Base-by-base conservation (phyloP, 805 yeast genomes). In the Hemisphaericaspora nanyangensis region DNA sequence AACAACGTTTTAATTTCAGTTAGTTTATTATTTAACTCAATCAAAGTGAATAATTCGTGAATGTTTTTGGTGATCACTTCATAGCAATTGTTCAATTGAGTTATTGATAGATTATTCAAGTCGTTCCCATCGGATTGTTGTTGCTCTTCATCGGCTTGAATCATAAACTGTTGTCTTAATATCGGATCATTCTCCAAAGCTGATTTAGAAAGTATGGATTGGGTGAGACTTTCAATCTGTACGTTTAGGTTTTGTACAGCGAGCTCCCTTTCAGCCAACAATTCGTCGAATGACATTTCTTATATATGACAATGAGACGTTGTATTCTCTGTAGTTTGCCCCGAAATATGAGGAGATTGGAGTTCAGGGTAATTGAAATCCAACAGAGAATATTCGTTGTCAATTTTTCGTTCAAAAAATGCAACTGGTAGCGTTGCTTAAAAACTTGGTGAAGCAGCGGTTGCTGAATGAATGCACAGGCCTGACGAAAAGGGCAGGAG, bases 41-140 rank as follows among this genome's bases (percentile, higher is more conserved):
- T 31, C 24, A 42, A 22, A 4, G 19, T 31, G 11, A 58, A 51
- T 33, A 64, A 50, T 17, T 45, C 42, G 7, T 29, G 29, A 11
- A 48, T 40, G 20, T 35, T 37, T 11, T 36, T 42, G 6, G 42
- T 49, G 6, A 37, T 31, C 15, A 36, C 43, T 29, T 47, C 40
- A 25, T 42, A 38, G 17, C 45, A 42, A 5, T 37, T 25, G 29
- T 43, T 42, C 20, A 50, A 39, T 30, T 50, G 45, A 10, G 38
- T 17, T 33, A 48, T 17, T 17, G 45, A 40, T 24, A 39, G 25
- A 3, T 34, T 37, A 24, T 29, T 31, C 7, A 39, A 20, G 17
- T 15, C 13, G 13, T 29, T 20, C 12, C 27, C 26, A 18, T 20
- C 31, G 17, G 25, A 8, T 30, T 42, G 25, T 12, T 29, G 34